A percentile compares a stretch with the other conserved stretches of the same genome.
Conservation (phyloP, 805 yeast species). For the Lipomyces sp. region DNA sequence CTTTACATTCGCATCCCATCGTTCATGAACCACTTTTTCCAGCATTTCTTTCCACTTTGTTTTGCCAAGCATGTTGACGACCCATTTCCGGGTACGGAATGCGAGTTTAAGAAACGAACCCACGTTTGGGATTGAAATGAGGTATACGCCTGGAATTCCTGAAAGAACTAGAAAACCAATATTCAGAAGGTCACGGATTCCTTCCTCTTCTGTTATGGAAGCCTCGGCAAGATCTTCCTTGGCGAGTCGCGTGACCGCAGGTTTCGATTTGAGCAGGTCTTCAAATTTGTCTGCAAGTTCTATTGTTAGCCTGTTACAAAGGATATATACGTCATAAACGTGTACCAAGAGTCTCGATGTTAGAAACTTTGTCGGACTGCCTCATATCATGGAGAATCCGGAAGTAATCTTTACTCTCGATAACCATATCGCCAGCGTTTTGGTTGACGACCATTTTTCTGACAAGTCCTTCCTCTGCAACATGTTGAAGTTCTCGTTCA, state of each 20-base stretch:
- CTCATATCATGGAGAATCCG: constrained; percentile 6
- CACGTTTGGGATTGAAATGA: constrained; percentile 46
- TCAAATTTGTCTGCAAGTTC: constrained; percentile 32
- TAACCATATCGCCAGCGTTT: constrained; percentile 45
- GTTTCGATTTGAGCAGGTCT: constrained; percentile 39
- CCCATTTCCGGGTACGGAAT: constrained; percentile 46
- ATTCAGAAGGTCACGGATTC: constrained; percentile 36
- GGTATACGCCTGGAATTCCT: constrained; percentile 43
- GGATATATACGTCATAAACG: no score
- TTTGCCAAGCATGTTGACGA: constrained; percentile 42
- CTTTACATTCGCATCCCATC: constrained; percentile 42
- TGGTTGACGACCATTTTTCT: constrained; percentile 43
- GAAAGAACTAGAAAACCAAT: constrained; percentile 48
- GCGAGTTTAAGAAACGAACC: constrained; percentile 47
- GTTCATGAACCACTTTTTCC: constrained; percentile 44
- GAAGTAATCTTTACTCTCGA: constrained; percentile 40
- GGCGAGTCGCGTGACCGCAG: constrained; percentile 42
- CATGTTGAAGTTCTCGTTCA: constrained; percentile 44
- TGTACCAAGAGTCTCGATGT: constrained; percentile 9
- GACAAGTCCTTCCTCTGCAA: constrained; percentile 39
- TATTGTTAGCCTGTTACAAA: background rate
- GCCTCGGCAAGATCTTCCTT: constrained; percentile 38
- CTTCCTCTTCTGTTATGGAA: constrained; percentile 33
- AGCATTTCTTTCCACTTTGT: constrained; percentile 48
- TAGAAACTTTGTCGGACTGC: background rate